Evolutionary conservation across 2,329 filamentous ascomycete genomes (phyloP).

Genomic region (Colletotrichum trifolii): DNA sequence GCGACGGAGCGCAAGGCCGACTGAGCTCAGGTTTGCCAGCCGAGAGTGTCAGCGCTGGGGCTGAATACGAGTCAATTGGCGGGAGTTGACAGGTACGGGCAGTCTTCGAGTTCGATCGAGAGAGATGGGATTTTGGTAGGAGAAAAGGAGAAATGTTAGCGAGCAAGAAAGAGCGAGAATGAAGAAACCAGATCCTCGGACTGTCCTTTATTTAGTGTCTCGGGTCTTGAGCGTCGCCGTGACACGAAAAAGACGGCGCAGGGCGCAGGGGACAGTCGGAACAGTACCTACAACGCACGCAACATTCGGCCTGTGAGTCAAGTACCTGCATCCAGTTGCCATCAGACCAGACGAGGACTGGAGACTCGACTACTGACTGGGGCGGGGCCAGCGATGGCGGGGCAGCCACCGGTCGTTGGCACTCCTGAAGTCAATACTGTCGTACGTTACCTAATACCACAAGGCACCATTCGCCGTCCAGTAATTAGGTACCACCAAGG

Average conservation of each 20-base stretch:
- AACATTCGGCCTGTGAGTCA: not conserved
- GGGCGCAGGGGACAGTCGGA: conserved; percentile 6
- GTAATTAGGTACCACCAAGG: no score
- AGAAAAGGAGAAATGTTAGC: not conserved
- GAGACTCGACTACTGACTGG: conserved; percentile 3
- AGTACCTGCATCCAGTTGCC: no score
- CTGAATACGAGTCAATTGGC: conserved; percentile 32
- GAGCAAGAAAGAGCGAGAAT: conserved; percentile 22
- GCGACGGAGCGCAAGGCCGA: conserved; percentile 16
- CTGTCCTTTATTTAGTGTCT: conserved; percentile 34
- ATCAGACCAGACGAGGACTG: not conserved
- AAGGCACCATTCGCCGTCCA: no score
- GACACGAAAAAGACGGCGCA: conserved; percentile 26
- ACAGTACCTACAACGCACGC: not conserved
- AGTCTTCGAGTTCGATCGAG: conserved; percentile 14
- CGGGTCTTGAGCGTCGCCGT: conserved; percentile 35
- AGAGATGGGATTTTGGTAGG: conserved; percentile 6
- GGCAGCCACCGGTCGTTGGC: conserved; percentile 17
- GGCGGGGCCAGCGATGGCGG: conserved; percentile 10
- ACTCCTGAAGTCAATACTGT: not conserved
- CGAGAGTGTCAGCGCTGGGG: conserved; percentile 27
- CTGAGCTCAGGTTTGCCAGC: conserved; percentile 19
- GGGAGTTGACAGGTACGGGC: not conserved
- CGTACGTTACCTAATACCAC: no score
- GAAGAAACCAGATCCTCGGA: conserved; percentile 31